Evolutionary conservation across 495 filamentous ascomycete species (phyloP), one percentile per base, ranked within the genome.

Genomic region (Friedmanniomyces endolithicus): DNA sequence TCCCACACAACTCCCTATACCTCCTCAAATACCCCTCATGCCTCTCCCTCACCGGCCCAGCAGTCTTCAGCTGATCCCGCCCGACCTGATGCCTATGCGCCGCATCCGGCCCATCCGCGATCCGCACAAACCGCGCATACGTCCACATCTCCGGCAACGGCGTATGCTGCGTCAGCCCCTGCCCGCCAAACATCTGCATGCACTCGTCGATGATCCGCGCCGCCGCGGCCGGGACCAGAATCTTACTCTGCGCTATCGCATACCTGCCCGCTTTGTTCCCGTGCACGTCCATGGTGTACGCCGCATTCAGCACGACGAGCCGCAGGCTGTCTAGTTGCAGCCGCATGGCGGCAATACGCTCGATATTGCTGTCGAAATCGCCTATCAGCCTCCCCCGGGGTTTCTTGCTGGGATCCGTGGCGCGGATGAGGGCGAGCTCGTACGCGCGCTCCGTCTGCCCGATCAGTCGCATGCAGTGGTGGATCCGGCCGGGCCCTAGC

Each of bases 161-260:
- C 14, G 68, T 71, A 59, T 71, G 65, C 53, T 72, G 70, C 25
- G 66, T 70, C 31, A 72, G 40, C 11, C 70, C 70, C 55, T 68
- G 65, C 1, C 68, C 70, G 35, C 70, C 70, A 62, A 66, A 69
- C 61, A 70, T 63, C 58, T 72, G 70, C 67, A 72, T 71, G 43
- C 65, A 67, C 56, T 68, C 65, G 54, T 71, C 69, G 53, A 72
- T 69, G 46, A 72, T 62, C 49, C 64, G 65, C 35, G 62, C 59
- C 24, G 64, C 61, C 45, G 62, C 61, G 27, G 62, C 62, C 31
- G 70, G 70, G 0, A 72, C 66, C 40, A 72, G 59, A 41, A 72
- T 67, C 61, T 72, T 72, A 43, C 47, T 53, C 56, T 72, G 66
- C 11, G 70, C 70, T 57, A 72, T 72, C 11, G 65, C 70, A 43